A percentile compares a stretch with the other conserved stretches of the same genome.
These are phyloP conservation scores for Pseudophaeomoniella oleicola DNA, from an alignment of 2,329 filamentous ascomycete species.

Conservation along the genomic window DNA sequence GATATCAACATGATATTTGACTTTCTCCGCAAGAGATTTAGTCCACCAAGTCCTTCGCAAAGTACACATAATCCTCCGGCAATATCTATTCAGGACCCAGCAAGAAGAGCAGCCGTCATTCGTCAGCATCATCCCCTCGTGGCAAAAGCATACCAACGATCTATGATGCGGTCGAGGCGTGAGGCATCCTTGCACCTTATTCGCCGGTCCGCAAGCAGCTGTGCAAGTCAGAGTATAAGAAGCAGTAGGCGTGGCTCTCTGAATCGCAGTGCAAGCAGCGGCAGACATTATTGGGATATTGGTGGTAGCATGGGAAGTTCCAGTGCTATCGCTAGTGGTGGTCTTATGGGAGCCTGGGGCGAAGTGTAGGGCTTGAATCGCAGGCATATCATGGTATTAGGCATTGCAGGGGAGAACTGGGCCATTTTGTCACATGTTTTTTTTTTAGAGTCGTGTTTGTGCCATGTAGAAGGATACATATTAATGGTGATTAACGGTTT, in stretches of 20 bases:
- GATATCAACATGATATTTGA: constrained; percentile 86
- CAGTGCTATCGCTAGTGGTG: constrained; percentile 51
- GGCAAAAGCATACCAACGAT: constrained; percentile 42
- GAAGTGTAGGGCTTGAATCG: constrained; percentile 52
- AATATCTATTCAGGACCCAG: constrained; percentile 47
- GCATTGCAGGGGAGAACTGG: no score
- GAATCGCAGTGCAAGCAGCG: constrained; percentile 50
- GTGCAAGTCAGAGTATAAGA: constrained; percentile 75
- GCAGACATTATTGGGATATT: constrained; percentile 84
- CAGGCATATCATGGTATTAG: no score
- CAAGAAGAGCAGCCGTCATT: constrained; percentile 68
- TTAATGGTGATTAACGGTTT: no score
- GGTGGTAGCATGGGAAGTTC: constrained; percentile 67
- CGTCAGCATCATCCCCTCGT: constrained; percentile 81
- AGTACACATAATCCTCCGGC: constrained; percentile 22
- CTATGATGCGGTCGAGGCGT: constrained; percentile 16
- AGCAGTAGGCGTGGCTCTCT: constrained; percentile 46
- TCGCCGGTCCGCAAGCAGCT: constrained; percentile 46
- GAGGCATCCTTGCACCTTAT: constrained; percentile 28
- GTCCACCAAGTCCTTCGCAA: constrained; percentile 25
- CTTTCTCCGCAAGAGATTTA: constrained; percentile 65
- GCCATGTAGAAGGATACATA: no score
- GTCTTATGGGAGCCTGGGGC: constrained; percentile 63
- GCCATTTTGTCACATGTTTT: no score
- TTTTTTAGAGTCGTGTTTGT: no score